Evolutionary conservation across 306 rosid genomes (phyloP).

Genomic region (Malus fusca): DNA sequence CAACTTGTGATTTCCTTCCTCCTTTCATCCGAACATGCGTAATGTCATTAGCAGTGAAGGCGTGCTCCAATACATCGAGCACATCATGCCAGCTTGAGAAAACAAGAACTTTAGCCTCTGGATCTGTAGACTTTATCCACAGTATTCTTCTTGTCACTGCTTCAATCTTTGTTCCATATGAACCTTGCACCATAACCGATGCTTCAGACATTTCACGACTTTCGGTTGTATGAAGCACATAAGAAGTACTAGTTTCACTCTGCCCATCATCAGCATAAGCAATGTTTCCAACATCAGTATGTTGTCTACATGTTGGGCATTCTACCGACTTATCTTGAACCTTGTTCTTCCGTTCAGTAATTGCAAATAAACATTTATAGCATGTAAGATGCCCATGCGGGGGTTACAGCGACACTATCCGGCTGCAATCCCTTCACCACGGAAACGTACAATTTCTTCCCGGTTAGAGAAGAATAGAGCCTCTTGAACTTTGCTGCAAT

Average conservation of each 20-base stretch:
- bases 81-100: slow-evolving; percentile 97
- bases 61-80: slow-evolving; percentile 88
- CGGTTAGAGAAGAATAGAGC: too few species aligned
- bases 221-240: slow-evolving; percentile 30
- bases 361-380: slow-evolving; percentile 86
- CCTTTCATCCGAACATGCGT: slow-evolving; percentile 81
- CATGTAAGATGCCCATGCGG: too few species aligned
- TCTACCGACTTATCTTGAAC: slow-evolving; percentile 64
- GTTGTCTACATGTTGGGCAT: slow-evolving; percentile 97
- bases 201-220: slow-evolving; percentile 47
- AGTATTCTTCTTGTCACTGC: slow-evolving; percentile 84
- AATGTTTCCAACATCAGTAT: slow-evolving; percentile 72
- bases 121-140: slow-evolving; percentile 73
- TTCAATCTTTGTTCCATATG: slow-evolving; percentile 97
- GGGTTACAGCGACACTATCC: too few species aligned
- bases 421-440: too few species aligned
- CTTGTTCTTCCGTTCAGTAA: slow-evolving; percentile 61
- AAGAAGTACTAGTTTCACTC: slow-evolving; percentile 39
- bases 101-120: slow-evolving; percentile 70
- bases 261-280: slow-evolving; percentile 77
- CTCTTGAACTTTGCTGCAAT: too few species aligned
- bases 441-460: too few species aligned
- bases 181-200: slow-evolving; percentile 65
- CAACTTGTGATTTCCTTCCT: slow-evolving; percentile 90
- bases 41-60: slow-evolving; percentile 61